These are phyloP conservation scores for Calonectria honghensis DNA, from an alignment of 2,329 filamentous ascomycete genomes.

Conservation along the genomic window DNA sequence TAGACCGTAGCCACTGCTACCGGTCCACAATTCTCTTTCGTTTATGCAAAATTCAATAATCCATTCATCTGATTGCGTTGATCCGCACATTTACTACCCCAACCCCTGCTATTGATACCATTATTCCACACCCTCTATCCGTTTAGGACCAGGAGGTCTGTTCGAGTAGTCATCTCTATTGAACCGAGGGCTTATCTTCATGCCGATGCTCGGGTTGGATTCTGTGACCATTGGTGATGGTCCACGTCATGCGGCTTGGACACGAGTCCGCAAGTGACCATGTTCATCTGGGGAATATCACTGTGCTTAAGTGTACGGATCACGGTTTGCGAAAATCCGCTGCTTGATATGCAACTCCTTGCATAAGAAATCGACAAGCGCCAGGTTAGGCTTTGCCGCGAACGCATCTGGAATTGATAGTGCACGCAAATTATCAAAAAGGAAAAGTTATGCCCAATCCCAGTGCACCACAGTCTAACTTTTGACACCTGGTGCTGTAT, in stretches of 20 bases:
- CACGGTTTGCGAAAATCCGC: neutral
- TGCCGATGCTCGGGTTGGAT: neutral
- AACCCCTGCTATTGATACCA: neutral
- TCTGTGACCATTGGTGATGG: neutral
- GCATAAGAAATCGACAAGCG: neutral
- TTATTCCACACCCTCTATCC: neutral
- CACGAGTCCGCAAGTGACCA: neutral
- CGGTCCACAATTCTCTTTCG: neutral
- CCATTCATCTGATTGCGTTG: neutral
- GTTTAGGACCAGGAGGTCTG: neutral
- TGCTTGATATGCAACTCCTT: neutral
- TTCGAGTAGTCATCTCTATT: too few species aligned
- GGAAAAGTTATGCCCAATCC: neutral
- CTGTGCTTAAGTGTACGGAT: neutral
- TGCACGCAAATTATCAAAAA: neutral
- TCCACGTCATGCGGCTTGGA: neutral
- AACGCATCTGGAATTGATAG: neutral
- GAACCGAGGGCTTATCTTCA: neutral
- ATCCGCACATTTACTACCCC: neutral
- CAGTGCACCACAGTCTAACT: neutral
- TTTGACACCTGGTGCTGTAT: neutral
- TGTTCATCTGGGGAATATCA: too few species aligned
- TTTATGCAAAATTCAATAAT: neutral
- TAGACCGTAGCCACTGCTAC: neutral
- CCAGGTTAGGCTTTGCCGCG: neutral